Conservation (phyloP, 495 filamentous ascomycete species). For the Trypethelium eluteriae region DNA sequence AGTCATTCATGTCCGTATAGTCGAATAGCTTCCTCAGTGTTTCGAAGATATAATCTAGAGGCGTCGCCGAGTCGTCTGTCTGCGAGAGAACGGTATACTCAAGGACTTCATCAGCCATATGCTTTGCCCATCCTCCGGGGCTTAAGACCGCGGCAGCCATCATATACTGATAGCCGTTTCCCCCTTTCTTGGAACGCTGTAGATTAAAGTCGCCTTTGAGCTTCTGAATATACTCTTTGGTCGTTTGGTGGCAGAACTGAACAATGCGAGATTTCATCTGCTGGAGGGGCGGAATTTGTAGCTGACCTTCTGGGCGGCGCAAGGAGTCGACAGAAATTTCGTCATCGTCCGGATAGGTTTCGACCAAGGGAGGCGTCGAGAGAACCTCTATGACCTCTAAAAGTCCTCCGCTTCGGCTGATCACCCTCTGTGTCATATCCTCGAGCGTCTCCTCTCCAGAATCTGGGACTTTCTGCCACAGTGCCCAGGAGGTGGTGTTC, state of each 20-base stretch:
- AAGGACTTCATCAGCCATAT: not conserved
- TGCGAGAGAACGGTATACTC: not conserved
- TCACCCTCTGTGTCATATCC: not conserved
- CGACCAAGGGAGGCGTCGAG: not conserved
- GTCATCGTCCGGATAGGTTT: not conserved
- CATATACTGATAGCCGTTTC: conserved; percentile 1
- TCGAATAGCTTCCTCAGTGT: not conserved
- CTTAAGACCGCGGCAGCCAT: not conserved
- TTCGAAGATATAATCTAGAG: not conserved
- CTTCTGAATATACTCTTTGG: not conserved
- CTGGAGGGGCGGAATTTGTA: not conserved
- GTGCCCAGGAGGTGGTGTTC: not conserved
- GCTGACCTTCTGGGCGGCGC: not conserved
- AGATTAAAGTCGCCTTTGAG: not conserved
- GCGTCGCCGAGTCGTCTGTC: not conserved
- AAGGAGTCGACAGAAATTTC: not conserved
- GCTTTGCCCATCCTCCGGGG: not conserved
- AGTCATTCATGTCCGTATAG: not conserved
- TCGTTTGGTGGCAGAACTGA: not conserved
- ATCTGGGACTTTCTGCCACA: not conserved
- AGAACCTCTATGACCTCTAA: not conserved
- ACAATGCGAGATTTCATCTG: not conserved
- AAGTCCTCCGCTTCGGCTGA: not conserved
- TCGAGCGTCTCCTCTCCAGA: not conserved
- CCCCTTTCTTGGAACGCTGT: not conserved